Conservation (phyloP, 2,329 filamentous ascomycete species). For the Ophiostoma piceae region DNA sequence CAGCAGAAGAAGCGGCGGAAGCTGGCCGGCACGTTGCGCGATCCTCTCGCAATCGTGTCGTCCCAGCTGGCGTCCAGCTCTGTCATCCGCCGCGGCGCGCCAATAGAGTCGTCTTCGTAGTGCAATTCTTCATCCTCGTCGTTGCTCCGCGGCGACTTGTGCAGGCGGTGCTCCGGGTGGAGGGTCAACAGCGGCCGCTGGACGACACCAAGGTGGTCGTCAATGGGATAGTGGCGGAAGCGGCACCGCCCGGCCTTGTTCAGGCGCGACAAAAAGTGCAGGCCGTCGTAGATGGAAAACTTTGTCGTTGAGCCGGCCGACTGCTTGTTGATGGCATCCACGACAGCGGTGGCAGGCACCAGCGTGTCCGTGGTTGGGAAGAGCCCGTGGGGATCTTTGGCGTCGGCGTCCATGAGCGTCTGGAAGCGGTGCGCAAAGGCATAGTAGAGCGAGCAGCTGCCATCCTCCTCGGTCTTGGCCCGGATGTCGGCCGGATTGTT, state of each 20-base stretch:
- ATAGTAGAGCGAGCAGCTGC: conserved; percentile 32
- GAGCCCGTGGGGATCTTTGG: conserved; percentile 30
- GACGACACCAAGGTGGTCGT: conserved; percentile 29
- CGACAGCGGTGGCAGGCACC: conserved; percentile 31
- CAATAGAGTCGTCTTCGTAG: conserved; percentile 27
- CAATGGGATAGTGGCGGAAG: conserved; percentile 19
- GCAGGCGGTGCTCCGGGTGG: conserved; percentile 34
- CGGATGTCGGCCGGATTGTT: not conserved
- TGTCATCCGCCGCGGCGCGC: conserved; percentile 23
- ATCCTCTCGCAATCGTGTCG: conserved; percentile 21
- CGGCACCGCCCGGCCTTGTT: conserved; percentile 24
- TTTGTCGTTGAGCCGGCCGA: not conserved
- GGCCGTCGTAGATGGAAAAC: conserved; percentile 33
- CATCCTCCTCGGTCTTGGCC: conserved; percentile 16
- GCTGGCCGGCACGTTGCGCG: conserved; percentile 5
- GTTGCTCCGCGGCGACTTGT: not conserved
- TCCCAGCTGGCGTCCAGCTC: conserved; percentile 27
- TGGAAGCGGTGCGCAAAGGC: conserved; percentile 35
- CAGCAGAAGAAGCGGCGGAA: conserved; percentile 30
- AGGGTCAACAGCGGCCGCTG: conserved; percentile 30
- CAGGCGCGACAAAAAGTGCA: conserved; percentile 33
- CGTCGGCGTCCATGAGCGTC: conserved; percentile 34
- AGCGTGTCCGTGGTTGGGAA: conserved; percentile 28
- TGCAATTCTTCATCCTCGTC: conserved; percentile 1
- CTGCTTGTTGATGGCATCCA: conserved; percentile 30